Base-by-base conservation (phyloP, 108 stramenopile species). In the Cylindrotheca fusiformis region DNA sequence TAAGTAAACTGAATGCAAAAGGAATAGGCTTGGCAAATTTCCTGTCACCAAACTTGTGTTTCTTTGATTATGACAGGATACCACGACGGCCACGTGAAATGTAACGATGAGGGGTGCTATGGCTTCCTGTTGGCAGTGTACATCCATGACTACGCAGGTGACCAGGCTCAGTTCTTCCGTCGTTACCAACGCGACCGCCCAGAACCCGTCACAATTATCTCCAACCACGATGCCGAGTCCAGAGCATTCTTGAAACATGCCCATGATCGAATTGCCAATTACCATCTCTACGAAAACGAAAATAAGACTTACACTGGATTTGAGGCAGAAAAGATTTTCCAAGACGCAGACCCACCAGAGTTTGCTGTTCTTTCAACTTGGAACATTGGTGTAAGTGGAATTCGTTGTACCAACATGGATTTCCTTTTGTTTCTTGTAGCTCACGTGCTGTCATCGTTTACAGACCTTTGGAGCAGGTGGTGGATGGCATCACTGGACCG, bases 121-220 rank as follows among this genome's bases (percentile, higher is more conserved):
- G 71, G 71, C 26, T 72, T 72, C 25, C 32, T 72, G 50, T 50
- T 72, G 57, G 71, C 71, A 2, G 71, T 67, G 14, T 72, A 72
- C 30, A 36, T 58, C 1, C 28, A 72, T 26, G 71, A 72, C 24
- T 59, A 66, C 19, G 18, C 26, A 44, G 71, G 71, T 17, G 60
- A 57, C 58, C 58, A 72, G 58, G 55, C 64, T 3, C 64, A 67
- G 32, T 65, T 31, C 64, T 72, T 72, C 47, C 33, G 71, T 25
- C 71, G 71, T 21, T 72, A 32, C 64, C 71, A 72, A 30, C 57
- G 58, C 6, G 71, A 72, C 30, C 63, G 71, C 10, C 64, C 63
- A 3, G 71, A 72, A 30, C 71, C 71, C 0, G 71, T 72, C 17
- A 72, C 71, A 0, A 58, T 72, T 36, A 14, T 72, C 32, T 48